Conservation (phyloP, 2,329 filamentous ascomycete species). For the Paecilomyces formosus region DNA sequence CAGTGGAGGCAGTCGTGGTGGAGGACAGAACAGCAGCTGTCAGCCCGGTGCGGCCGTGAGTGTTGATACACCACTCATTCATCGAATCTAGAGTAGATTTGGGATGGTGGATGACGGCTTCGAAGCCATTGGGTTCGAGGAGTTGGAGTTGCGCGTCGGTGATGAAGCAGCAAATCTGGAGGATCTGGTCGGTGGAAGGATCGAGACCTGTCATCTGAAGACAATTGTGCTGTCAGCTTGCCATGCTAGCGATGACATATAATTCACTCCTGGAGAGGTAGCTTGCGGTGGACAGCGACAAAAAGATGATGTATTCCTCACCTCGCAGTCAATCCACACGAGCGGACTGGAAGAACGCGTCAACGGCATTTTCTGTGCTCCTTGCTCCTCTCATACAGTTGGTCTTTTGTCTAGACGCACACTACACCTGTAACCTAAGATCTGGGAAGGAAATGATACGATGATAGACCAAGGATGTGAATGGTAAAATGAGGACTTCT, state of each 20-base stretch:
- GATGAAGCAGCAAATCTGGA: conserved; percentile 88
- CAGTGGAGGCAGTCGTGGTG: conserved; percentile 61
- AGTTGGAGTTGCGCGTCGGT: conserved; percentile 73
- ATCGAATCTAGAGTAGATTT: conserved; percentile 66
- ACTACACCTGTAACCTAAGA: not conserved
- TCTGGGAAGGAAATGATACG: not conserved
- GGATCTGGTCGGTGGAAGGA: conserved; percentile 69
- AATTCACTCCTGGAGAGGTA: not conserved
- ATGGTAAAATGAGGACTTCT: not conserved
- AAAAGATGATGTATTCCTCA: conserved; percentile 17
- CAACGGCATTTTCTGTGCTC: conserved; percentile 33
- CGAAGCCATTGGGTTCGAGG: conserved; percentile 70
- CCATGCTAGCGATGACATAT: conserved; percentile 2
- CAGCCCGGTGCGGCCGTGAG: conserved; percentile 74
- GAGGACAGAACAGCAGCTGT: conserved; percentile 69
- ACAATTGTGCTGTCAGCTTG: conserved; percentile 3
- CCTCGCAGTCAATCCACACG: conserved; percentile 81
- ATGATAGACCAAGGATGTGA: not conserved
- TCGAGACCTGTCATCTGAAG: conserved; percentile 84
- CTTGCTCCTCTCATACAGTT: no score
- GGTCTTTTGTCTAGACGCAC: not conserved
- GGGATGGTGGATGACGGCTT: conserved; percentile 68
- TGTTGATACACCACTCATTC: conserved; percentile 80
- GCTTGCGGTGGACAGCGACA: not conserved
- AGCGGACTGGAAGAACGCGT: conserved; percentile 55